phyloP scores from a whole-genome alignment of 2,329 filamentous ascomycete genomes.

The Cercospora citrullina region DNA sequence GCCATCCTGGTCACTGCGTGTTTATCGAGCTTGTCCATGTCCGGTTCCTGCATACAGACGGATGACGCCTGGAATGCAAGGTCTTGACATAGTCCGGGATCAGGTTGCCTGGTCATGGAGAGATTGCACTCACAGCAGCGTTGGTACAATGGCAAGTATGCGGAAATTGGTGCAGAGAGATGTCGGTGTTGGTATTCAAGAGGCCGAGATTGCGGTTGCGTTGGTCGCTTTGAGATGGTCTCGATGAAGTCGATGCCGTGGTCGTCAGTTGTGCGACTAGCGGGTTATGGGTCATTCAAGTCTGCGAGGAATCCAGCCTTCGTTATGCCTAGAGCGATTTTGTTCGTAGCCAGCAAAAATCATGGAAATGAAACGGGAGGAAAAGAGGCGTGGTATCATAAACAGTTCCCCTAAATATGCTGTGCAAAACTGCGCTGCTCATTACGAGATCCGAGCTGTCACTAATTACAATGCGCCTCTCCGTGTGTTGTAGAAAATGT shows the following conservation, averaged over 20 bases:
- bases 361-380: neutral
- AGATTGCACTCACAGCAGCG: conserved; percentile 9
- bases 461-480: conserved; percentile 25
- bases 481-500: conserved; percentile 21
- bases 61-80: neutral
- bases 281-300: neutral
- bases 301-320: neutral
- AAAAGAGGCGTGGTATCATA: neutral
- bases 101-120: conserved; percentile 6
- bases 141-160: neutral
- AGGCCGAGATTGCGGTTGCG: conserved; percentile 2
- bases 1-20: neutral
- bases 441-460: conserved; percentile 22
- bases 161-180: neutral
- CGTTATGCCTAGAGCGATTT: neutral
- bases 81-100: neutral
- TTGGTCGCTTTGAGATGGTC: neutral
- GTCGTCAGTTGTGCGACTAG: neutral
- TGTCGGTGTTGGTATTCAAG: neutral
- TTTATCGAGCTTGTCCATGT: neutral
- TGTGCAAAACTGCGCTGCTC: conserved; percentile 24
- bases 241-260: neutral
- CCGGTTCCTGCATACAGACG: neutral
- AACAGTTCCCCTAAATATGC: conserved; percentile 22
- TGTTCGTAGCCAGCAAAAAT: neutral